Evolutionary conservation across 1,284 basidiomycete genomes (phyloP).

Genomic region (Ustilago hordei): DNA sequence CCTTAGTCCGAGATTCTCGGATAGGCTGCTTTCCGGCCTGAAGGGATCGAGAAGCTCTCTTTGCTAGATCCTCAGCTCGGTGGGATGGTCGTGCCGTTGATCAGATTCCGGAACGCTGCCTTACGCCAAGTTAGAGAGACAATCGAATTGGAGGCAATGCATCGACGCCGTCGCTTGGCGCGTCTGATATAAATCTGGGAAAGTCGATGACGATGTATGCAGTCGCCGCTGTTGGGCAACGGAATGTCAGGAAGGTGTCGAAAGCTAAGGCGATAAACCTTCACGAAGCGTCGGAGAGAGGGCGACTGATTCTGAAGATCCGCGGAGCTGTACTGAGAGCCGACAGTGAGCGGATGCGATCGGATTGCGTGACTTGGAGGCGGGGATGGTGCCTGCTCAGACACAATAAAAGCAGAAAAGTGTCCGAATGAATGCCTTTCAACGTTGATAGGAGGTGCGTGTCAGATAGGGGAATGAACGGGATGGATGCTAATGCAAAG

Average conservation of each 20-base stretch:
- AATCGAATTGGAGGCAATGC: neutral
- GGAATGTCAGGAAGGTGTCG: neutral
- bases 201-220: neutral
- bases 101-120: neutral
- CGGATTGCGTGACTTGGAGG: neutral
- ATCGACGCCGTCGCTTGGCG: neutral
- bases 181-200: neutral
- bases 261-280: neutral
- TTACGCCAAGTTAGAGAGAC: neutral
- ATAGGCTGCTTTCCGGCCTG: neutral
- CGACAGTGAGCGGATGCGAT: neutral
- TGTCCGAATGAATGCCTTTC: neutral
- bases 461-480: neutral
- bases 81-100: neutral
- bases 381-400: neutral
- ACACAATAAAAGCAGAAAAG: neutral
- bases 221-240: neutral
- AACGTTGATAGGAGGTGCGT: neutral
- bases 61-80: neutral
- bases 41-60: neutral
- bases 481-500: conserved; percentile 7
- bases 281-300: neutral
- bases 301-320: neutral
- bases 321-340: neutral
- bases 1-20: neutral